Evolutionary conservation across 345 rosid genomes (phyloP), one percentile per base, ranked within the genome.

Genomic region (Kandelia obovata): DNA sequence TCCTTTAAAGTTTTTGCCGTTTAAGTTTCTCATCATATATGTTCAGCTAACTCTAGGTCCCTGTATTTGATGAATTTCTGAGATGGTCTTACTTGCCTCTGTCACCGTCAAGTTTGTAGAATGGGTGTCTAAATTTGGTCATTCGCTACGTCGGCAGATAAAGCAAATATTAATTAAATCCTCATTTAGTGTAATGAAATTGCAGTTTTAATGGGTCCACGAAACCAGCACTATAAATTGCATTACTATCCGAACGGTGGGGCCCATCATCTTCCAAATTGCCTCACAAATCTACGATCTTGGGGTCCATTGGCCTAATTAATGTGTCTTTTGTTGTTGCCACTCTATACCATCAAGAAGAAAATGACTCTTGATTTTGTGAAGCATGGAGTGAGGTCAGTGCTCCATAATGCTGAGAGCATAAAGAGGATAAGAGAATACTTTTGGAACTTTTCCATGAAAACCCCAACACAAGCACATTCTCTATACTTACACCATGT

Each of bases 321-420:
- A 61, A 46, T 51, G 65, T 47, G 34, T 66, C 10, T 26, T n/a
- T 64, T 59, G 16, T 34, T 46, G 25, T 30, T 31, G 16, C 49
- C 23, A 27, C 16, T 63, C 39, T 30, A 11, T 34, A 34, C 61
- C 19, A 51, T 73, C 67, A 23, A 61, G 63, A 53, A 64, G 78
- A 76, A 69, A 78, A 66, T 71, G 72, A 76, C 73, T 65, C 69
- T 51, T 70, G 67, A 75, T 65, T 70, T 65, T 51, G 34, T 46
- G 65, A 34, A 43, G 35, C 43, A n/a, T 34, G 37, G 9, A 7
- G 37, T 34, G 6, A 34, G 9, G 37, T 7, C 37, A 34, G 37
- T 7, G 37, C 37, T 7, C 37, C 9, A 7, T 34, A 7, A 34
- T 34, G 37, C 37, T 27, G 61, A 60, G 60, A 43, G 62, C 65